Evolutionary conservation across 768 basidiomycete genomes (phyloP), one percentile per base, ranked within the genome.

Genomic region (Boletus subparvulus): DNA sequence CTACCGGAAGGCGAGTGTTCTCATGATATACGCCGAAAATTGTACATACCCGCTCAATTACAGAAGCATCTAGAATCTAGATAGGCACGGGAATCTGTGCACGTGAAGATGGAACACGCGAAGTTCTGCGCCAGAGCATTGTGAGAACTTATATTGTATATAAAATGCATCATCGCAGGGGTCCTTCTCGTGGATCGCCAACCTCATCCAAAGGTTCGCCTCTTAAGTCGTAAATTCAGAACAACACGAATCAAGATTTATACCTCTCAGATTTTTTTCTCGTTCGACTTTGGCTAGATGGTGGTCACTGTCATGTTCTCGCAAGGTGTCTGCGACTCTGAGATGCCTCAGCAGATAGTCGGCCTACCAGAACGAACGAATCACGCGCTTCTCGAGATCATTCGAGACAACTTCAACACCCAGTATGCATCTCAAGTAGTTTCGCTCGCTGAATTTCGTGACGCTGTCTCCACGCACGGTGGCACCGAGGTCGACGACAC

Each of bases 351-450:
- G 8, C 21, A 21, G 21, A 21, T 21, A 21, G 21, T 21, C 21
- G 21, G 21, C 21, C 21, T 21, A 21, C 21, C 21, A 21, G 21
- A 21, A 21, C 21, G 21, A 21, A 21, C 21, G 21, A 21, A 21
- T 21, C 39, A 11, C 3, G 12, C 39, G 1, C 52, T 64, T 3
- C 39, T 56, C 28, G 32, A 11, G n/a, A 54, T 56, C 35, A 33
- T 54, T 13, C 56, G 52, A 14, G 54, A 59, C 32, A 64, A 64
- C 30, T 35, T 55, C 35, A 19, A 19, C 12, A 47, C 61, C 1
- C 54, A 60, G 17, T 60, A 60, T 17, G 55, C 47, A 1, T 33
- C 46, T 2, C 50, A 61, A 33, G 37, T 54, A 7, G 4, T 26
- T 6, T 42, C 52, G 14, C 54, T 65, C 7, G 14, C 39, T 3